These are phyloP conservation scores for Hyphodiscus hymeniophilus DNA, from an alignment of 495 filamentous ascomycete genomes.

Conservation along the genomic window DNA sequence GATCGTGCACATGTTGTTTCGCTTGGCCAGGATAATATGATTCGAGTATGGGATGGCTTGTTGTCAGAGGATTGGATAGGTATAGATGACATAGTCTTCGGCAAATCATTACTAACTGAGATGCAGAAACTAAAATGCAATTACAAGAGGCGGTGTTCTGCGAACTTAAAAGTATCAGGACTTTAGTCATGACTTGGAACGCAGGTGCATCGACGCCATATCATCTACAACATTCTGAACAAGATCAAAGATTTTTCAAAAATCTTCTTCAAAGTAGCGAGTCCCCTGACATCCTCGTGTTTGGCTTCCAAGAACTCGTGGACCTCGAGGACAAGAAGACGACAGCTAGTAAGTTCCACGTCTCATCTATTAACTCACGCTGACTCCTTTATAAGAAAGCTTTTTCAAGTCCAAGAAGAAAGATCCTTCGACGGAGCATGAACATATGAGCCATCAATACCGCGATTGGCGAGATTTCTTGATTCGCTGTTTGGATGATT, in stretches of 20 bases:
- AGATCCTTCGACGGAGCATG: constrained; percentile 73
- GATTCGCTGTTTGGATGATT: constrained; percentile 67
- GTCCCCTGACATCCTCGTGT: constrained; percentile 83
- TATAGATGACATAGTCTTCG: constrained; percentile 26
- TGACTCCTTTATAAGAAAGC: too few relatives aligned
- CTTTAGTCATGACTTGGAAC: constrained; percentile 88
- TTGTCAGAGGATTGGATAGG: constrained; percentile 88
- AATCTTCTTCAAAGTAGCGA: constrained; percentile 61
- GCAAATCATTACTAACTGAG: constrained; percentile 24
- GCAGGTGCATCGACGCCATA: constrained; percentile 85
- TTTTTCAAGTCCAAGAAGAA: constrained; percentile 81
- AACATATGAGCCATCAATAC: constrained; percentile 96
- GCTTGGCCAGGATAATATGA: constrained; percentile 75
- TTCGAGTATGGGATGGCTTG: constrained; percentile 89
- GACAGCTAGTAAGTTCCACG: constrained; percentile 68
- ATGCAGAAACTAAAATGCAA: constrained; percentile 73
- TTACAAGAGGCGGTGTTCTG: constrained; percentile 72
- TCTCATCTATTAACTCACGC: too few relatives aligned
- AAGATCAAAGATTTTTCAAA: constrained; percentile 66
- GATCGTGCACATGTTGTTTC: constrained; percentile 83
- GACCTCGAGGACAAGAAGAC: constrained; percentile 95
- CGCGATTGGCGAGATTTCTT: constrained; percentile 91
- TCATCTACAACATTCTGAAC: constrained; percentile 58
- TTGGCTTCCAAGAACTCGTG: constrained; percentile 96
- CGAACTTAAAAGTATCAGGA: constrained; percentile 70